A percentile compares a stretch with the other conserved stretches of the same genome.
Evolutionary conservation across 129 eudicot genomes (phyloP).

Genomic region (Arctium minus): DNA sequence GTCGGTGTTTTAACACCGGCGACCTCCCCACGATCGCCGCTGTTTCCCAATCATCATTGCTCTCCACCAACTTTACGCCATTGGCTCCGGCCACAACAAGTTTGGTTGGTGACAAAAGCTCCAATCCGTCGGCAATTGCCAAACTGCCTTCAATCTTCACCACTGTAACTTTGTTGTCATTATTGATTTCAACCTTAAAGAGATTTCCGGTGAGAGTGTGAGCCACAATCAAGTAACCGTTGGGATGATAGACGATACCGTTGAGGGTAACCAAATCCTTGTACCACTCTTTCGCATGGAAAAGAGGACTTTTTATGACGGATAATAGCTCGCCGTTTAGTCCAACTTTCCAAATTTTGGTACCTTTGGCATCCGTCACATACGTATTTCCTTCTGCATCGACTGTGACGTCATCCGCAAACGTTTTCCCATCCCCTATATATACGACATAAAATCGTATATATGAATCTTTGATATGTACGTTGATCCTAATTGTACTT

Average conservation of each 20-base stretch:
- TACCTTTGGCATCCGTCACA: slow-evolving; percentile 47
- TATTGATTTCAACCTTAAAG: slow-evolving; percentile 34
- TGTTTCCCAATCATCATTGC: slow-evolving; percentile 59
- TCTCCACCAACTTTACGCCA: slow-evolving; percentile 41
- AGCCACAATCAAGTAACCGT: slow-evolving; percentile 53
- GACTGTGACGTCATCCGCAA: slow-evolving; percentile 69
- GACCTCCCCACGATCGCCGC: slow-evolving; percentile 35
- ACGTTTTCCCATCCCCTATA: slow-evolving; percentile 39
- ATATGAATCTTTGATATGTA: background rate
- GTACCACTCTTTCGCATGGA: slow-evolving; percentile 50
- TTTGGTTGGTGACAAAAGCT: slow-evolving; percentile 47
- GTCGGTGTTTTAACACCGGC: slow-evolving; percentile 35
- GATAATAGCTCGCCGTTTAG: slow-evolving; percentile 34
- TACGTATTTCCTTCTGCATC: slow-evolving; percentile 65
- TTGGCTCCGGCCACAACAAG: slow-evolving; percentile 51
- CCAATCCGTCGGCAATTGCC: slow-evolving; percentile 51
- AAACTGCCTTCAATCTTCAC: slow-evolving; percentile 39
- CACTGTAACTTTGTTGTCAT: slow-evolving; percentile 28
- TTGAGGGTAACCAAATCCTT: slow-evolving; percentile 45
- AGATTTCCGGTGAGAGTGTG: slow-evolving; percentile 48
- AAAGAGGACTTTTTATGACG: slow-evolving; percentile 46
- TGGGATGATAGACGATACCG: slow-evolving; percentile 66
- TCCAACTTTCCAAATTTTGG: slow-evolving; percentile 62
- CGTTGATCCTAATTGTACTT: background rate
- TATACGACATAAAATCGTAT: background rate